Conservation (phyloP, 139 green algal species). For the Auxenochlorella pyrenoidosa region DNA sequence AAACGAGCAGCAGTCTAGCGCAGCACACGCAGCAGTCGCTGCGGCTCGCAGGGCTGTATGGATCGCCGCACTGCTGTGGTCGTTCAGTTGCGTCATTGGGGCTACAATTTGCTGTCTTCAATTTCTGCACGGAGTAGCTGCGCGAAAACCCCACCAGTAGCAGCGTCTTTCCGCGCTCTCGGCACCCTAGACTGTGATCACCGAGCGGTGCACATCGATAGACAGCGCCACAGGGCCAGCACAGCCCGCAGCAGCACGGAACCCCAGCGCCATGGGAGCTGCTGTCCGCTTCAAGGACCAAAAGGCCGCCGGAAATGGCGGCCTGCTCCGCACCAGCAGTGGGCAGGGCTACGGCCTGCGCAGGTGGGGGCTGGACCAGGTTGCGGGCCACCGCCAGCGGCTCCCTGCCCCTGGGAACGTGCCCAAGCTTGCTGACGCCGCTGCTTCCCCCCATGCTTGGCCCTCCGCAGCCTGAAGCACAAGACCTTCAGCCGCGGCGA, state of each 20-base stretch:
- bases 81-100: background rate
- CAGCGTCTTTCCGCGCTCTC: background rate
- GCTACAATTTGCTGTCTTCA: background rate
- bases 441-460: background rate
- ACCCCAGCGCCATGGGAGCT: background rate
- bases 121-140: background rate
- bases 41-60: too few species aligned
- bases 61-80: too few species aligned
- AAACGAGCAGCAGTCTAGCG: too few species aligned
- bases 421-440: too few species aligned
- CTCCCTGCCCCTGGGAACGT: background rate
- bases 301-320: background rate
- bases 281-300: conserved; percentile 1
- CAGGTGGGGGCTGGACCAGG: conserved; percentile 8
- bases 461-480: background rate
- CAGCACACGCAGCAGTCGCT: too few species aligned
- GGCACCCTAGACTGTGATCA: background rate
- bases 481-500: conserved; percentile 28
- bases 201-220: background rate
- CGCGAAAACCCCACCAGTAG: background rate
- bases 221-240: background rate
- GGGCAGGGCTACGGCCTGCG: conserved; percentile 25
- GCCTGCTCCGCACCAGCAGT: background rate
- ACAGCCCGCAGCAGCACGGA: background rate
- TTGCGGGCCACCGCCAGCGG: background rate